Conservation (phyloP, 768 basidiomycete genomes). For the Melanogaster broomeanus region DNA sequence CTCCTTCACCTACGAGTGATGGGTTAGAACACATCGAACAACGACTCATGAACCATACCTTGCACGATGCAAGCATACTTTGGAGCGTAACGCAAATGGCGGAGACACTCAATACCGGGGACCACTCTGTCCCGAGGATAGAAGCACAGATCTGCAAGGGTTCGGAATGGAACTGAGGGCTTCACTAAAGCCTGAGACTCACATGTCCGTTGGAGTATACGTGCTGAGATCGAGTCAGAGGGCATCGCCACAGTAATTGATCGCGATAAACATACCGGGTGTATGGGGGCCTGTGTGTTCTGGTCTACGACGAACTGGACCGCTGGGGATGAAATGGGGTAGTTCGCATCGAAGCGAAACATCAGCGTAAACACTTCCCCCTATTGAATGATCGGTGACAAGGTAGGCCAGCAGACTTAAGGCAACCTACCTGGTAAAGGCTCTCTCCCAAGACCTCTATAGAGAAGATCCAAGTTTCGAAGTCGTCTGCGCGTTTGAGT, state of each 20-base stretch:
- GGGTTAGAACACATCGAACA: background rate
- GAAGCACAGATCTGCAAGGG: constrained; percentile 77
- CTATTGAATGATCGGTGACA: constrained; percentile 36
- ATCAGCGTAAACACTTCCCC: constrained; percentile 75
- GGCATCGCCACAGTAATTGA: constrained; percentile 1
- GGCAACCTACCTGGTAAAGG: constrained; percentile 59
- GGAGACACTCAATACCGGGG: constrained; percentile 81
- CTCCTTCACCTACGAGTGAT: constrained; percentile 52
- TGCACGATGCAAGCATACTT: constrained; percentile 92
- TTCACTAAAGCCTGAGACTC: constrained; percentile 21
- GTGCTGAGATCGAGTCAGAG: constrained; percentile 49
- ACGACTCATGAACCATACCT: constrained; percentile 46
- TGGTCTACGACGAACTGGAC: constrained; percentile 81
- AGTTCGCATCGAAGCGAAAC: constrained; percentile 80
- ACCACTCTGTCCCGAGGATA: constrained; percentile 89
- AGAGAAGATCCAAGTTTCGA: constrained; percentile 74
- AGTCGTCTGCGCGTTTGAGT: constrained; percentile 74
- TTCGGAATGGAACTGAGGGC: constrained; percentile 15
- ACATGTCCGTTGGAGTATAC: constrained; percentile 90
- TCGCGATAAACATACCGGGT: constrained; percentile 59
- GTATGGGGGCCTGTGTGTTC: constrained; percentile 66
- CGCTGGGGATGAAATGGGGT: constrained; percentile 86
- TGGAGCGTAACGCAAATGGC: constrained; percentile 85
- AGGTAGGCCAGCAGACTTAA: background rate
- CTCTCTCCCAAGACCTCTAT: constrained; percentile 87